Base-by-base conservation (phyloP, 2,329 filamentous ascomycete species). In the Fusarium buxicola region DNA sequence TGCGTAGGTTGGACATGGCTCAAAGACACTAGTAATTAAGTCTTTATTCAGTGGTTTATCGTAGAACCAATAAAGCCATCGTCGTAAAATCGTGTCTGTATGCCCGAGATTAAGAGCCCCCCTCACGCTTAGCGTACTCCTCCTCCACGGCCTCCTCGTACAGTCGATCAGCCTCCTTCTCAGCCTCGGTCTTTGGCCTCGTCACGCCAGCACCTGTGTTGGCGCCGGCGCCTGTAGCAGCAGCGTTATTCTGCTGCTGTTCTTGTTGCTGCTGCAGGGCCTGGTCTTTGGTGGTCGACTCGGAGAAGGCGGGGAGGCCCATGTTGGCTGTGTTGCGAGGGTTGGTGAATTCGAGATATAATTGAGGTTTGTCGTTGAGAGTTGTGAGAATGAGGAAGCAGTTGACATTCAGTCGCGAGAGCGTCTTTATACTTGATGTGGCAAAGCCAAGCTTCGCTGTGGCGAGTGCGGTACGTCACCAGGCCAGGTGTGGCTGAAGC, bases 71-170 rank as follows among this genome's bases (percentile, higher is more conserved):
- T 4, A 21, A 21, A 21, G n/a, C n/a, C 21, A 21, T 21, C 21
- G 21, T 21, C 21, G 21, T 21, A 6, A 21, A 21, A 21, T 21
- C 21, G 21, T 21, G 21, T 6, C 21, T 4, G 6, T 4, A 6
- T 4, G 4, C n/a, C 13, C 16, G 6, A 3, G 10, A 57, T 55
- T 45, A 84, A 13, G 81, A 77, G 25, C 83, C 83, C 7, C 82
- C 82, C 47, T 84, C 82, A 32, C 82, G 73, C 77, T 84, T 85
- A 39, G 82, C 82, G 60, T 84, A 85, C 72, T 84, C 82, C 38
- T 85, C 82, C 75, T 85, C 82, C 70, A 85, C 84, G 5, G 75
- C 72, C 72, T 84, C 82, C 58, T 84, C 81, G 48, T 85, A 85
- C 35, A 77, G 53, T 21, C 77, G 70, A 62, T 85, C 82, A 2